Base-by-base conservation (phyloP, 2,329 filamentous ascomycete genomes). In the Fusarium ambrosium region DNA sequence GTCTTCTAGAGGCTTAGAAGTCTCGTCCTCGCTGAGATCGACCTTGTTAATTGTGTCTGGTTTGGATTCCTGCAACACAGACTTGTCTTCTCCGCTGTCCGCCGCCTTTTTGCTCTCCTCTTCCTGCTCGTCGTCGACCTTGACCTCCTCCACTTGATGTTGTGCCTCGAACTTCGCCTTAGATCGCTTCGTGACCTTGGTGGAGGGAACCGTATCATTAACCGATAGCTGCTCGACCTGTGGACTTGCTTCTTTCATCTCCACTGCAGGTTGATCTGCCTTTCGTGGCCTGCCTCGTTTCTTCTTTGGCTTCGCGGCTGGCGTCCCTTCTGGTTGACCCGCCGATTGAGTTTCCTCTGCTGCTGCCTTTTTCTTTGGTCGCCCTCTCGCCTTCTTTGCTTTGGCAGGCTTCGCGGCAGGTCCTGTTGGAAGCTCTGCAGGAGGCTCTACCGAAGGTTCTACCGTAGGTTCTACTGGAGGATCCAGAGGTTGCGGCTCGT, bases 251-350 rank as follows among this genome's bases (percentile, higher is more conserved):
- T 71, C 66, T 6, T 62, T 60, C 24, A 14, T 6, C 29, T 43
- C 29, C 22, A 62, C 36, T 41, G 66, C 16, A 59, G 43, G 64
- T 48, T 78, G 78, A 27, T 80, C 80, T 3, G 77, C 71, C 66
- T 87, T 87, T 67, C 81, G 84, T 18, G 86, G 85, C 22, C 86
- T 81, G 5, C 86, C 86, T 60, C 86, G 80, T 68, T 82, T 85
- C 76, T 82, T 85, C 64, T 81, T 84, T 62, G 72, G 48, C 45
- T 70, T 75, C 37, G 59, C 58, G 29, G 39, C 48, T 18, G 43
- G 39, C 39, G 73, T 72, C 36, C 43, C 65, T 51, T 68, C 74
- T 29, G 34, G 39, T 53, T 66, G 63, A 22, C 62, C 76, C 34
- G 65, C 58, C 51, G 66, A 53, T 45, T 66, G 55, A 61, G 55